Base-by-base conservation (phyloP, 805 yeast species). In the Barnettozyma botsteinii region DNA sequence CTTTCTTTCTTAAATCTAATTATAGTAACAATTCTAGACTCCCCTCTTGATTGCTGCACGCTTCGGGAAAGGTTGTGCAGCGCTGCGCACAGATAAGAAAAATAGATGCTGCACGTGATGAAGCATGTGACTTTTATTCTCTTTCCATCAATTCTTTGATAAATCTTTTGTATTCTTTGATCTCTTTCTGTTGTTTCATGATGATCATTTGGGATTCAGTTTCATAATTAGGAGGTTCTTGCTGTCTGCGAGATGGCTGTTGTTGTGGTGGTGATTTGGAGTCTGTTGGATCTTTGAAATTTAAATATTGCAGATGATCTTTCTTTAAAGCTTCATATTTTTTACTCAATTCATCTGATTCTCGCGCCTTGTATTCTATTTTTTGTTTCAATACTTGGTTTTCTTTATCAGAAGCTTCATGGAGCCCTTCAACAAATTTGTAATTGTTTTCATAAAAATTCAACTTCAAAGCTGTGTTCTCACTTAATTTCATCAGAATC, bases 121-220 rank as follows among this genome's bases (percentile, higher is more conserved):
- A n/a, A n/a, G n/a, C n/a, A n/a, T n/a, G n/a, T n/a, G n/a, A n/a
- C n/a, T n/a, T n/a, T 26, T 17, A 35, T 14, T 38, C 47, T 35
- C 52, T 43, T 11, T 51, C 53, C 57, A 53, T 50, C 21, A 53
- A 35, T 33, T 52, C 51, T 32, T 45, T 50, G 38, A 53, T 53
- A 33, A 53, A 53, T 9, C 46, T 29, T 30, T 49, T 52, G 38
- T 53, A 53, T 35, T 52, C 52, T 18, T 33, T 39, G 24, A 53
- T 50, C 35, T 52, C 57, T 19, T 25, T 36, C 18, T 42, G 45
- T 17, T 50, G 56, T 15, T 13, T 35, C 4, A 30, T 13, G 22
- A 35, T 27, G 17, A 40, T 23, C 31, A 40, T 13, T 23, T 40
- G 8, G 40, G 46, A 20, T 3, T 15, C 33, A 5, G 35, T 22